A percentile compares a stretch with the other conserved stretches of the same genome.
These are phyloP conservation scores for Fusarium virguliforme DNA, from an alignment of 2,329 filamentous ascomycete genomes.

Conservation along the genomic window DNA sequence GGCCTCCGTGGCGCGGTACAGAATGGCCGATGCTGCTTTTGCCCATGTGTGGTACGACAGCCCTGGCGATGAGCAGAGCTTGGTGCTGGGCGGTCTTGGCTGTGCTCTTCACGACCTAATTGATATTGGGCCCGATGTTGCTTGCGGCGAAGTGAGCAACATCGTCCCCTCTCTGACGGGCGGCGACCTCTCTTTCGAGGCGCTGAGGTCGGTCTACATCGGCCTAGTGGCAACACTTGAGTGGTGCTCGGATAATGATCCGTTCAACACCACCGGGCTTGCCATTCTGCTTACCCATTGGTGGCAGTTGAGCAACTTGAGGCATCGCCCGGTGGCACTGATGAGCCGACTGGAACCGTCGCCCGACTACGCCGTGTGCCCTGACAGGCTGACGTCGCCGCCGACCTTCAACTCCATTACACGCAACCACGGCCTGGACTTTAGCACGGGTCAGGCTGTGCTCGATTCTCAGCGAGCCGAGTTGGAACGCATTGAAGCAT, in stretches of 20 bases:
- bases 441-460: neutral
- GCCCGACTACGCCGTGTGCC: neutral
- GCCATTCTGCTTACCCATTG: constrained; percentile 4
- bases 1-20: neutral
- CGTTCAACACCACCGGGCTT: neutral
- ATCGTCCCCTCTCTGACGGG: neutral
- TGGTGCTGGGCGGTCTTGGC: neutral
- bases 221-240: neutral
- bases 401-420: neutral
- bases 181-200: constrained; percentile 4
- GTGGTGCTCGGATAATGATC: neutral
- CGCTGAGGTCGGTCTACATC: constrained; percentile 2
- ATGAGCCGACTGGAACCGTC: neutral
- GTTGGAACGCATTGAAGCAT: constrained; percentile 4
- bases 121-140: constrained; percentile 1
- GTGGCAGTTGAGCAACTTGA: constrained; percentile 4
- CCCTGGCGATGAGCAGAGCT: neutral
- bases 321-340: neutral
- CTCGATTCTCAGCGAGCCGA: neutral
- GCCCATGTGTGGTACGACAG: constrained; percentile 6
- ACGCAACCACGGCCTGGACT: neutral
- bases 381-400: neutral
- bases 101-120: constrained; percentile 3
- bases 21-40: constrained; percentile 6
- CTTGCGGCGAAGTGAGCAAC: constrained; percentile 1